Conservation (phyloP, 306 rosid species). For the barrel medic (Medicago truncatula) region MtrunA17r5.0-ANR NC_053042.1:36083001-36083500, state of each 20-base stretch:
- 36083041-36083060: slow-evolving; percentile 21
- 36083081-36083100: slow-evolving; percentile 24
- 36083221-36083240: slow-evolving; percentile 86
- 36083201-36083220: slow-evolving; percentile 95
- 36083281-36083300: slow-evolving; percentile 86
- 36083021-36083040: slow-evolving; percentile 16
- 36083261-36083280: slow-evolving; percentile 94
- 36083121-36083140: slow-evolving; percentile 1
- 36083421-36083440: background rate
- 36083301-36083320: slow-evolving; percentile 22
- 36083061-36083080: slow-evolving; percentile 9
- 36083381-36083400: slow-evolving; percentile 18
- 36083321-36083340: slow-evolving; percentile 10
- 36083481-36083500: slow-evolving; percentile 5
- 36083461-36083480: background rate
- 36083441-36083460: background rate
- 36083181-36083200: slow-evolving; percentile 81
- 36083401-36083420: background rate
- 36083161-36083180: slow-evolving; percentile 25
- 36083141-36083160: slow-evolving; percentile 16
- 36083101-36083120: background rate
- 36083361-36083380: background rate
- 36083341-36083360: background rate
- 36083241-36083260: slow-evolving; percentile 88
- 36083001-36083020: background rate